A percentile compares a stretch with the other conserved stretches of the same genome.
phyloP scores from a whole-genome alignment of 2,329 filamentous ascomycete species.

The Penicillium frequentans region DNA sequence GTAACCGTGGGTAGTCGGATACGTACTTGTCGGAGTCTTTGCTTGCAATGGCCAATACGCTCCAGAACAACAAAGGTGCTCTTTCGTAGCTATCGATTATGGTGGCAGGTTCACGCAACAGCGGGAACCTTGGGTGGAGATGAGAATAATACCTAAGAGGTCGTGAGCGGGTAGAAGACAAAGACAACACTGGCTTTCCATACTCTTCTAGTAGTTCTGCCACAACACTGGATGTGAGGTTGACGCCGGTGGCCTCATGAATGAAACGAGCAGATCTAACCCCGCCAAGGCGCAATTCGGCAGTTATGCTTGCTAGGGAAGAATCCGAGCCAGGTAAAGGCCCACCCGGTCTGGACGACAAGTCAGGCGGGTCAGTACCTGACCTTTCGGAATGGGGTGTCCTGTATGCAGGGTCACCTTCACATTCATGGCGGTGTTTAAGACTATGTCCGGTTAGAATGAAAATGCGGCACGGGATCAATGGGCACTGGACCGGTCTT shows the following conservation, averaged over 20 bases:
- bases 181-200: not conserved
- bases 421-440: not conserved
- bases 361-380: not conserved
- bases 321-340: not conserved
- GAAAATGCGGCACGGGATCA: not conserved
- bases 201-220: slow-evolving; percentile 3
- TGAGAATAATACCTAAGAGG: not conserved
- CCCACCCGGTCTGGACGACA: not conserved
- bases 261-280: not conserved
- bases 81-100: slow-evolving; percentile 1
- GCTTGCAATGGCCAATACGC: not conserved
- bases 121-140: not conserved
- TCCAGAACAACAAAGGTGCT: slow-evolving; percentile 2
- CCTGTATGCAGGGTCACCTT: not conserved
- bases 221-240: not conserved
- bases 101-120: not conserved
- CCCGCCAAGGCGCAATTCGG: not conserved
- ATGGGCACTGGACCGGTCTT: not conserved
- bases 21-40: slow-evolving; percentile 2
- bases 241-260: not conserved
- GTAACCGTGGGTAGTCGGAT: not conserved
- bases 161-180: not conserved
- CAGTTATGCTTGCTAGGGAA: not conserved
- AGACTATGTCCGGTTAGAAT: not conserved
- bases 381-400: not conserved